Conservation (phyloP, 352 stramenopile genomes). For the Phytophthora crassamura region DNA sequence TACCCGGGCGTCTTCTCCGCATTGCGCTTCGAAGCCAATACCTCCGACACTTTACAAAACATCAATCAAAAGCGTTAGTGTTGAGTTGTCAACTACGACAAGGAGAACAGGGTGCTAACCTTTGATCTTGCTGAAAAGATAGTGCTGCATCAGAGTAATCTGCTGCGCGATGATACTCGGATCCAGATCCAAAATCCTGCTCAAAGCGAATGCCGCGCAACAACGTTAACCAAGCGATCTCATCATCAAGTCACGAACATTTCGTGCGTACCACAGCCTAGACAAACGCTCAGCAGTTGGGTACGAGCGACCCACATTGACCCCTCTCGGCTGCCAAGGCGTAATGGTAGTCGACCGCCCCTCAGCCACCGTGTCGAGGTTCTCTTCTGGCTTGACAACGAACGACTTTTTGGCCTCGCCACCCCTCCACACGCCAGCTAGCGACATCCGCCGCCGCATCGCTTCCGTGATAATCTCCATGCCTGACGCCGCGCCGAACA, state of each 20-base stretch:
- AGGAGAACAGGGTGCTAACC: background rate
- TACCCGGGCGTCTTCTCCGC: conserved; percentile 85
- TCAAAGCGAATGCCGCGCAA: conserved; percentile 10
- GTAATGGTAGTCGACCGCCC: conserved; percentile 51
- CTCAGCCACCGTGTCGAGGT: conserved; percentile 35
- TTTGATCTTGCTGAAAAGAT: conserved; percentile 85
- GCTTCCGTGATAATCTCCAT: conserved; percentile 83
- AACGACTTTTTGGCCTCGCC: conserved; percentile 67
- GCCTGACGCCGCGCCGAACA: conserved; percentile 66
- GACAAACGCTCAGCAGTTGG: conserved; percentile 35
- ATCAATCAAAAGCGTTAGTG: conserved; percentile 2
- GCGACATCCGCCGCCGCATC: conserved; percentile 76
- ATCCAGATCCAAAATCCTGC: conserved; percentile 80
- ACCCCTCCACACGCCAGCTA: conserved; percentile 75
- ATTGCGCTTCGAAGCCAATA: conserved; percentile 77
- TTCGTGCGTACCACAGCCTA: conserved; percentile 62
- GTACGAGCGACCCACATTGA: conserved; percentile 46
- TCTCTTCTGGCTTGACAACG: conserved; percentile 60
- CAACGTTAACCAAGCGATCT: background rate
- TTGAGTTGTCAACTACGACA: background rate
- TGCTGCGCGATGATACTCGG: conserved; percentile 82
- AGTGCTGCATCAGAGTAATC: conserved; percentile 89
- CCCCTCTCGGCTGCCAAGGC: conserved; percentile 58
- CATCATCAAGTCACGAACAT: background rate
- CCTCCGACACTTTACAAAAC: conserved; percentile 63